Base-by-base conservation (phyloP, 805 yeast species). In the Saturnispora serradocipensis region DNA sequence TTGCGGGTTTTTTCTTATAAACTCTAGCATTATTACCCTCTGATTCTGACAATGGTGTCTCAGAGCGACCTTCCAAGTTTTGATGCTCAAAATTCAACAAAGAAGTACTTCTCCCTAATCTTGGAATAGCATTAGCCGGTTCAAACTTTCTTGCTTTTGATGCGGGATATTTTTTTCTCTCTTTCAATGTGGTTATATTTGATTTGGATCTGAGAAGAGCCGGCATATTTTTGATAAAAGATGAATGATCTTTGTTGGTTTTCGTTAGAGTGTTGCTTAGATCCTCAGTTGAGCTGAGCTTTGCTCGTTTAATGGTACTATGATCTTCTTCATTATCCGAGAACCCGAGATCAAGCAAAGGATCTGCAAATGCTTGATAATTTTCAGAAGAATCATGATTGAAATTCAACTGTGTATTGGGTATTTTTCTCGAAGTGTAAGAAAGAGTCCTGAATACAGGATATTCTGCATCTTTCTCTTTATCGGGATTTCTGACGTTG, bases 341-440 rank as follows among this genome's bases (percentile, higher is more conserved):
- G 36, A 46, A 46, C 25, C 34, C 49, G 15, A 46, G 36, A 18
- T 46, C 49, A 6, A 46, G 39, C 13, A 46, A 30, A 18, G 49
- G 49, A 16, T 46, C 49, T 20, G 39, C 39, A 46, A 46, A 46
- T 18, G 49, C 49, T 13, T 36, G 27, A 16, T 46, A 46, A 5
- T 13, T 16, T 10, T 27, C 28, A 5, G 34, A 18, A 8, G 43
- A 25, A 15, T 5, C 9, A 13, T 16, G 4, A n/a, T 10, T 4
- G 13, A n/a, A 7, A 7, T 8, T 22, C 6, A 13, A 34, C 24
- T 38, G 43, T 6, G 18, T 16, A 18, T 25, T 18, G 13, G 36
- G 35, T 5, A 34, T 8, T 22, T 46, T 46, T 18, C 43, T 18
- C n/a, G 43, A 38, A 11, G 35, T 38, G 32, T 46, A 38, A 3